Evolutionary conservation across 1,284 basidiomycete species (phyloP), one percentile per base, ranked within the genome.

Genomic region (Leccinum griseonigrum): DNA sequence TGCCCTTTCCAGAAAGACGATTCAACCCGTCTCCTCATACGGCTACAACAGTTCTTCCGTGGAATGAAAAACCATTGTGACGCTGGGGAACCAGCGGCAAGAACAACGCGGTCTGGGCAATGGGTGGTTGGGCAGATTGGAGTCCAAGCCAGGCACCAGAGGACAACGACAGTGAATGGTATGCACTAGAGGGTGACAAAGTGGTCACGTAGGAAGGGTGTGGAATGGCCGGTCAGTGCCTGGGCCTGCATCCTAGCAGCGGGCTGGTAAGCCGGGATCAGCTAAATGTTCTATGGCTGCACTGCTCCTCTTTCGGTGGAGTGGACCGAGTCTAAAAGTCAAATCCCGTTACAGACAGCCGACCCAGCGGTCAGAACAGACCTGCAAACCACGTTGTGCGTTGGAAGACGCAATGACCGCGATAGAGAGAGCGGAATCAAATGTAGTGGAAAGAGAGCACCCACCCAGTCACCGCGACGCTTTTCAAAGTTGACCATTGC

Each of bases 391-490:
- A 67, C 43, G 29, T 55, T 54, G 58, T 56, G 68, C 67, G 36
- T 61, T 70, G 60, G 2, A 62, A 2, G 60, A 67, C 60, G 34
- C 71, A 34, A 36, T 52, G 4, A 11, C 70, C 61, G 64, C 67
- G 71, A 70, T 67, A 71, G 64, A 70, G 55, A 65, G 16, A 26
- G 8, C 55, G 31, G 26, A 63, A 58, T 26, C 3, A 29, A 34
- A n/a, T 18, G n/a, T 28, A 28, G 3, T 55, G 56, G 26, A 56
- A 57, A 60, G 56, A n/a, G 53, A 50, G 0, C 36, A 64, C 66
- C 62, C 69, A 68, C 70, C 75, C 76, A 61, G 70, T 69, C 76
- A 70, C 60, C 70, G 61, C 70, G 68, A 70, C 71, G 69, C 70
- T 40, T 68, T 76, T 70, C 72, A 75, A 76, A 73, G 70, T 68